Base-by-base conservation (phyloP, 768 basidiomycete species). In the Boletus rufocinnamomeus region DNA sequence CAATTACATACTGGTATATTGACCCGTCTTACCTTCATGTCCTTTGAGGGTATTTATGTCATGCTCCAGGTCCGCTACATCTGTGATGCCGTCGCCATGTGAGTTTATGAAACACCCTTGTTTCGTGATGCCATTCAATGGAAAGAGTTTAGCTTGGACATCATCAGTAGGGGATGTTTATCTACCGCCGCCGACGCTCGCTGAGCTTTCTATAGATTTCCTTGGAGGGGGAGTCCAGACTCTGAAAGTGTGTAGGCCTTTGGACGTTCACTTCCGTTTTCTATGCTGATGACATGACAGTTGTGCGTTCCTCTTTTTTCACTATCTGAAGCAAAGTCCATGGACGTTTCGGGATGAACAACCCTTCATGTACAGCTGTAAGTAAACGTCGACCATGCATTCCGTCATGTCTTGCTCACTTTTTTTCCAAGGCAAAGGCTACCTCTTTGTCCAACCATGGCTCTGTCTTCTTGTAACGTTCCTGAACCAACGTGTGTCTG, bases 41-140 rank as follows among this genome's bases (percentile, higher is more conserved):
- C 2, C 1, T 17, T 32, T 0, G 23, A 32, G 11, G 27, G 23
- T 28, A 32, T 32, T 2, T 3, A 40, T 16, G 13, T 6, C 16
- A 17, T 35, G 6, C 19, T 13, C 30, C 27, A 67, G 66, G 63
- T 69, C 21, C 67, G 67, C 6, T 67, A 69, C 30, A 50, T 68
- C 2, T 60, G 66, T 34, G 61, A 68, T 34, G 56, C 43, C 4
- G 37, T 67, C 25, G 59, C 51, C 34, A 61, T 63, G 66, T 67
- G 25, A 60, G 67, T 56, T 19, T 21, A 23, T 30, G 14, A 25
- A 10, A 7, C 5, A 21, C 27, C 6, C 9, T 27, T n/a, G 17
- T 49, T 27, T 52, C 6, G 3, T 8, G 28, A 43, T 2, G 9
- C 3, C 13, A 45, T 47, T 56, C 9, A 57, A 41, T 17, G 2